Conservation (phyloP, 768 basidiomycete genomes). For the Daedaleopsis sinensis region DNA sequence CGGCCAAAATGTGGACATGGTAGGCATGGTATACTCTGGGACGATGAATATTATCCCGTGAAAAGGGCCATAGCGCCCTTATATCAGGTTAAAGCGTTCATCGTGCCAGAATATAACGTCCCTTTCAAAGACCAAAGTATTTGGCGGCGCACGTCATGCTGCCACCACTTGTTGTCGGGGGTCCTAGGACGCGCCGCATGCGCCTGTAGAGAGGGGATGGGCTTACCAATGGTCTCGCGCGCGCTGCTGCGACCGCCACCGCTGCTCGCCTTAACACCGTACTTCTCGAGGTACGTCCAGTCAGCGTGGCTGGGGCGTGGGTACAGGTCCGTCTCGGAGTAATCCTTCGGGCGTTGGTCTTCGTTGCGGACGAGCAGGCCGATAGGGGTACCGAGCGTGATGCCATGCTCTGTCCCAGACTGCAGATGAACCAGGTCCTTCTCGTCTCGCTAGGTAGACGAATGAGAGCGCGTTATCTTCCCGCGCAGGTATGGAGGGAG, state of each 20-base stretch:
- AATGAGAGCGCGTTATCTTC: background rate
- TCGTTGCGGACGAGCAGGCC: conserved; percentile 96
- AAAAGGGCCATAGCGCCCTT: too few species aligned
- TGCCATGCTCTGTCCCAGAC: conserved; percentile 90
- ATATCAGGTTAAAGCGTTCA: too few species aligned
- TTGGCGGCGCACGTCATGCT: too few species aligned
- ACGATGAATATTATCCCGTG: too few species aligned
- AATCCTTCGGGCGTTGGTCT: conserved; percentile 98
- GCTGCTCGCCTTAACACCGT: conserved; percentile 95
- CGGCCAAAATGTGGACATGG: too few species aligned
- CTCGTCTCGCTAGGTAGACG: conserved; percentile 56
- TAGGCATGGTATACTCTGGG: too few species aligned
- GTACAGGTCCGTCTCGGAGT: conserved; percentile 96
- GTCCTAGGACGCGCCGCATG: background rate
- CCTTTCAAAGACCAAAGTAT: too few species aligned
- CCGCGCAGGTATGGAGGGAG: background rate
- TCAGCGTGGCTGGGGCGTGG: conserved; percentile 98
- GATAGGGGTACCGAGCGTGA: conserved; percentile 97
- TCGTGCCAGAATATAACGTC: too few species aligned
- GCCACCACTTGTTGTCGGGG: too few species aligned
- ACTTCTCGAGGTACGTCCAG: conserved; percentile 97
- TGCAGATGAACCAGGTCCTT: conserved; percentile 94
- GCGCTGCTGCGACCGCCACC: conserved; percentile 96
- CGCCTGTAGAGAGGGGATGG: background rate
- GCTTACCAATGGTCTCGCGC: conserved; percentile 90